Base-by-base conservation (phyloP, 805 yeast species). In the Maudiozyma pseudohumilis region DNA sequence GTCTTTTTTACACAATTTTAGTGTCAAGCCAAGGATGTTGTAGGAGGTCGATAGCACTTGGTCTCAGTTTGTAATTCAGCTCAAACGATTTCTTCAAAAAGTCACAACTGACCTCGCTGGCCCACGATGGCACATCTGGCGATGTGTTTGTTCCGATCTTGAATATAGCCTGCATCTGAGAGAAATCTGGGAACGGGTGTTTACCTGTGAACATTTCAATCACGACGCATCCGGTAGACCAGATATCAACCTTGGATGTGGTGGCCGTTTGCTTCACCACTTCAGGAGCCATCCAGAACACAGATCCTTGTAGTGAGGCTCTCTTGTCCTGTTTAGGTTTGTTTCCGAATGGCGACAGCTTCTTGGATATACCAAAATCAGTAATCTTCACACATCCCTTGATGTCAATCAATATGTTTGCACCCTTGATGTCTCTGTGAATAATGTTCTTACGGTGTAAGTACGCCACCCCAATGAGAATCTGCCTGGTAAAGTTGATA, bases 271-370 rank as follows among this genome's bases (percentile, higher is more conserved):
- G 96, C 51, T 87, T 85, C 13, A 92, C 97, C 7, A 92, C 97
- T 56, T 92, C 98, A 0, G 98, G 98, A 0, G 98, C 97, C 98
- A 92, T 92, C 97, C 98, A 92, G 55, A 80, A 92, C 0, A 89
- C 87, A 0, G 95, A 85, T 0, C 98, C 98, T 60, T 89, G 96
- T 37, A 86, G 63, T 0, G 95, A 86, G 2, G 84, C 88, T 31
- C 96, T 72, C 12, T 42, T 39, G 26, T 41, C 43, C 36, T 49
- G 60, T 50, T 56, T 58, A 56, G 47, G 63, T 60, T 60, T 66
- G 12, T 53, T 50, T 49, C 68, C 69, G 34, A 69, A 63, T 24
- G 82, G 76, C 28, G 82, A 79, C 6, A 77, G 61, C 41, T 76
- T 77, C 42, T 75, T 74, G 16, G 92, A 80, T 27, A 85, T 80